A percentile compares a stretch with the other conserved stretches of the same genome.
Conservation (phyloP, 192 early-diverging fungal genomes). For the Pilaira anomala region DNA sequence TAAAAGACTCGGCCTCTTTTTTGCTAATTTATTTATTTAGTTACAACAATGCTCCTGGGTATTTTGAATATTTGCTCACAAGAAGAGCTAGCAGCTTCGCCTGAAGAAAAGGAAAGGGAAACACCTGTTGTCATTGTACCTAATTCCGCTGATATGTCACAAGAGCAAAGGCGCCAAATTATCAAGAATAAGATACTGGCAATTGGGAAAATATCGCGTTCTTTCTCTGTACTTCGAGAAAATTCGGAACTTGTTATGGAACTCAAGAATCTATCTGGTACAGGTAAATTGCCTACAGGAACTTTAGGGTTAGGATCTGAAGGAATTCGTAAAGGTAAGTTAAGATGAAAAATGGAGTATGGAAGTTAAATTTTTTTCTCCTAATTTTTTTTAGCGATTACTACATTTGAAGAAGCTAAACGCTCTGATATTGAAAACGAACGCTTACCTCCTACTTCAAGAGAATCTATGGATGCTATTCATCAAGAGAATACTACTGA, state of each 20-base stretch:
- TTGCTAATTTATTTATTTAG: constrained; percentile 35
- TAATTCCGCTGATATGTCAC: constrained; percentile 32
- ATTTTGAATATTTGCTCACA: constrained; percentile 93
- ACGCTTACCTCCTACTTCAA: constrained; percentile 75
- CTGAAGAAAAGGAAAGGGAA: constrained; percentile 41
- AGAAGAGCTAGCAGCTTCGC: constrained; percentile 69
- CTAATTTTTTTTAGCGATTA: constrained; percentile 57
- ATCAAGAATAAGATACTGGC: constrained; percentile 89
- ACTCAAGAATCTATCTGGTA: constrained; percentile 83
- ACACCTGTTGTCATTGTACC: constrained; percentile 3
- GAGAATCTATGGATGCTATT: constrained; percentile 39
- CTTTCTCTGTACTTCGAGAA: constrained; percentile 85
- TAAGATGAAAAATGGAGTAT: not conserved
- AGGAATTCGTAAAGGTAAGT: constrained; percentile 78
- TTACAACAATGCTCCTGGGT: constrained; percentile 93
- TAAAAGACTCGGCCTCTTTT: not conserved
- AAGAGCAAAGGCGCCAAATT: constrained; percentile 61
- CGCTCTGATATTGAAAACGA: constrained; percentile 90
- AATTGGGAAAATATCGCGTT: constrained; percentile 81
- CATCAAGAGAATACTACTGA: constrained; percentile 13
- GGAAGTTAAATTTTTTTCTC: no score
- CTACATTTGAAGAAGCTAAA: constrained; percentile 90
- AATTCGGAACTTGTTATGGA: constrained; percentile 91
- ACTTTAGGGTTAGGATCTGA: constrained; percentile 84
- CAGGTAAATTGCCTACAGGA: constrained; percentile 76